Evolutionary conservation across 768 basidiomycete species (phyloP), one percentile per base, ranked within the genome.

Genomic region (Mycena floridula): DNA sequence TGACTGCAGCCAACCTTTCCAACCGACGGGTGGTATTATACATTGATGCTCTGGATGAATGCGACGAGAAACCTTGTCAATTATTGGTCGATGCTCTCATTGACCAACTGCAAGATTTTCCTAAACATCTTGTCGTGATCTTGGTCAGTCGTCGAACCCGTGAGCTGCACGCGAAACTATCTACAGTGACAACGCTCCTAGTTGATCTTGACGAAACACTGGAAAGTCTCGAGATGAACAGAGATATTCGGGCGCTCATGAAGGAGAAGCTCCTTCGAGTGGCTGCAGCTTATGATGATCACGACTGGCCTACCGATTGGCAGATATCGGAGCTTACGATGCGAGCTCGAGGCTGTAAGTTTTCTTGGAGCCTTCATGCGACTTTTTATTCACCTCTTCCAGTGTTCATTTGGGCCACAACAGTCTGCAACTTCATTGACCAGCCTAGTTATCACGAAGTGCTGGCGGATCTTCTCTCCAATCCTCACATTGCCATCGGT

Each of bases 371-470:
- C n/a, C n/a, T n/a, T n/a, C n/a, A n/a, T n/a, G n/a, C n/a, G n/a
- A n/a, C n/a, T n/a, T n/a, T n/a, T n/a, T n/a, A n/a, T n/a, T n/a
- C n/a, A n/a, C n/a, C n/a, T n/a, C n/a, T n/a, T n/a, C n/a, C n/a
- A n/a, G n/a, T 42, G 12, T 42, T 42, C 40, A 42, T 42, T 28
- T 42, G 40, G 40, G 40, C 40, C 5, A 28, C 30, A n/a, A 42
- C 30, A 20, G 40, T 28, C 13, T 42, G 40, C 24, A 42, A 42
- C 24, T 42, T 42, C 25, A 42, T 42, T 16, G 40, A 42, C 26
- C 40, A 42, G n/a, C 40, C 40, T 7, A 42, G 40, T 26, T 42
- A 28, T 42, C 25, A 28, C 15, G 24, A 42, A 12, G 40, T 20
- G n/a, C 40, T 42, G 18, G 26, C 40, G 12, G 25, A 21, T 26